Conservation (phyloP, 495 filamentous ascomycete species). For the Xylaria intraflava region DNA sequence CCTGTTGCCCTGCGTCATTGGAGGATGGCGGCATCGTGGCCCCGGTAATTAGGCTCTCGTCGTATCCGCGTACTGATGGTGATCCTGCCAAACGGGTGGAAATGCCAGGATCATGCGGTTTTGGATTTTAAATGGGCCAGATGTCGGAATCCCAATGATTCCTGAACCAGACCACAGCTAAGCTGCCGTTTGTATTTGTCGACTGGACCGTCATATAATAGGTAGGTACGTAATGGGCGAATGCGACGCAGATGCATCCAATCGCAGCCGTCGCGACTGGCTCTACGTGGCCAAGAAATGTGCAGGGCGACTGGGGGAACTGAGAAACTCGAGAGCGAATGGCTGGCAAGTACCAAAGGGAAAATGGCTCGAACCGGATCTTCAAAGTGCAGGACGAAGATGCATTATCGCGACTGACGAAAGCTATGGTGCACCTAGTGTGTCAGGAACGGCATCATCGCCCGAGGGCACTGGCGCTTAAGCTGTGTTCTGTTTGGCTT, state of each 20-base stretch:
- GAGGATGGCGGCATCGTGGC: constrained; percentile 19
- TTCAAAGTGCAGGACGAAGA: neutral
- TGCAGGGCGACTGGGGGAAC: neutral
- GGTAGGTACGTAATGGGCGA: neutral
- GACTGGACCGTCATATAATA: neutral
- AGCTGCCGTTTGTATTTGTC: neutral
- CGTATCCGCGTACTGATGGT: constrained; percentile 4
- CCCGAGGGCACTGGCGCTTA: neutral
- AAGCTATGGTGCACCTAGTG: constrained; percentile 2
- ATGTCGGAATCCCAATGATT: neutral
- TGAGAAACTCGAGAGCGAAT: neutral
- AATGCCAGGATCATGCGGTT: neutral
- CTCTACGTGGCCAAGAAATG: neutral
- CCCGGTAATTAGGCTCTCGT: neutral
- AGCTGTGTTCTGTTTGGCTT: neutral
- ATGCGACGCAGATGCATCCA: neutral
- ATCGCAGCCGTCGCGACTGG: neutral
- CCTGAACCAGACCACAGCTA: neutral
- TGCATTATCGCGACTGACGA: neutral
- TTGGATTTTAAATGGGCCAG: neutral
- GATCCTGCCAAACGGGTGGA: neutral
- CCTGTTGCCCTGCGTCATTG: constrained; percentile 13
- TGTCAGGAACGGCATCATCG: neutral
- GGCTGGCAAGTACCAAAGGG: neutral
- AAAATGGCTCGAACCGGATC: neutral